Evolutionary conservation across 2,329 filamentous ascomycete species (phyloP).

Genomic region (Kalaharituber pfeilii): DNA sequence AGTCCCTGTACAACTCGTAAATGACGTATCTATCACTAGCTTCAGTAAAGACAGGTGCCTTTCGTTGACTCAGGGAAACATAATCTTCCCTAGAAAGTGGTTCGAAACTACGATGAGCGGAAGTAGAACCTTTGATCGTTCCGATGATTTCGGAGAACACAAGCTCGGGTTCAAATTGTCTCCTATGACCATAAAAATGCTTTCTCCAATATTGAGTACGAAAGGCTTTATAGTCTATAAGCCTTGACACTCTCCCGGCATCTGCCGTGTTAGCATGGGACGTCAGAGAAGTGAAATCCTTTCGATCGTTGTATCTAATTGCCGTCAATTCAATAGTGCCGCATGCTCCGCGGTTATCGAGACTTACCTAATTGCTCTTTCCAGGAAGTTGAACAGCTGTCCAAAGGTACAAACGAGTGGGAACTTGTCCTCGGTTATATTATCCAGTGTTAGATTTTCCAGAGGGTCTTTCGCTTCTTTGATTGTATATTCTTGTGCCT

Average conservation of each 20-base stretch:
- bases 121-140: constrained; percentile 23
- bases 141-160: constrained; percentile 25
- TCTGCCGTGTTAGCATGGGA: neutral
- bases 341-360: too few relatives aligned
- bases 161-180: constrained; percentile 16
- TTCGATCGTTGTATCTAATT: neutral
- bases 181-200: constrained; percentile 20
- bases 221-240: neutral
- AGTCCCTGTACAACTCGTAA: neutral
- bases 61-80: neutral
- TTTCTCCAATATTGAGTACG: neutral
- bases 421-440: constrained; percentile 9
- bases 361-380: neutral
- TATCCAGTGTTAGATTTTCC: neutral
- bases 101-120: neutral
- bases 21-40: neutral
- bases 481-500: neutral
- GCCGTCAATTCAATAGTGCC: too few relatives aligned
- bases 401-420: constrained; percentile 23
- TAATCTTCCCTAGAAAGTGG: neutral
- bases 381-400: constrained; percentile 16
- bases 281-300: neutral
- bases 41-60: neutral
- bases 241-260: neutral
- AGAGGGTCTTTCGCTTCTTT: neutral